Conservation (phyloP, 2,329 filamentous ascomycete species). For the Stagonosporopsis vannaccii region DNA sequence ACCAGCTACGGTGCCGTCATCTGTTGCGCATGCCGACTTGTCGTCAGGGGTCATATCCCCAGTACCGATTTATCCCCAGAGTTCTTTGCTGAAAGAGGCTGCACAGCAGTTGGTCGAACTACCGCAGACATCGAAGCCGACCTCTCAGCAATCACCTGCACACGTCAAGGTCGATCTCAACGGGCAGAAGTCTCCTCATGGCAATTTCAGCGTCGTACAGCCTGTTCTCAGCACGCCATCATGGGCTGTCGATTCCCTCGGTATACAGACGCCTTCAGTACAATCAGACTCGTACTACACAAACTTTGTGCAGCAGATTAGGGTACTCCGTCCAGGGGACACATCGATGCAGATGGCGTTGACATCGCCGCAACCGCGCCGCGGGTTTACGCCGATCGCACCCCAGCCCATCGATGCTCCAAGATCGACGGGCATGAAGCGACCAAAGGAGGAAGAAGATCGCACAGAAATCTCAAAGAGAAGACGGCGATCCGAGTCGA, state of each 20-base stretch:
- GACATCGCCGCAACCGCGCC: conserved; percentile 49
- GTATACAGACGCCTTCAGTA: conserved; percentile 44
- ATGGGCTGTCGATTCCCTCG: conserved; percentile 53
- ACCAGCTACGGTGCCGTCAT: conserved; percentile 29
- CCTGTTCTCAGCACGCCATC: conserved; percentile 44
- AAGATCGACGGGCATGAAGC: conserved; percentile 45
- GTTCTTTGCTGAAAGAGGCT: conserved; percentile 19
- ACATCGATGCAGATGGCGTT: neutral
- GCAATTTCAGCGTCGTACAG: conserved; percentile 54
- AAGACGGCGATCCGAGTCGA: conserved; percentile 51
- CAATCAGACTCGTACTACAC: conserved; percentile 44
- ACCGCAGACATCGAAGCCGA: conserved; percentile 12
- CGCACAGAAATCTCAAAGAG: conserved; percentile 45
- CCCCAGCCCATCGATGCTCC: conserved; percentile 50
- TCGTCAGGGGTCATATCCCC: conserved; percentile 41
- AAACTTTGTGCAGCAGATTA: conserved; percentile 6
- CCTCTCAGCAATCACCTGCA: conserved; percentile 19
- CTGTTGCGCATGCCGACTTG: conserved; percentile 28
- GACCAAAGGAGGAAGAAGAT: conserved; percentile 49
- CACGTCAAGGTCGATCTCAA: conserved; percentile 20
- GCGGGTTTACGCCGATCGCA: conserved; percentile 54
- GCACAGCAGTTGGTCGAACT: conserved; percentile 6
- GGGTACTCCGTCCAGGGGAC: conserved; percentile 4
- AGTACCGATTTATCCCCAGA: conserved; percentile 38
- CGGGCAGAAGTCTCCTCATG: conserved; percentile 46